phyloP scores from a whole-genome alignment of 2,329 filamentous ascomycete genomes.

The Berkeleyomyces rouxiae region DNA sequence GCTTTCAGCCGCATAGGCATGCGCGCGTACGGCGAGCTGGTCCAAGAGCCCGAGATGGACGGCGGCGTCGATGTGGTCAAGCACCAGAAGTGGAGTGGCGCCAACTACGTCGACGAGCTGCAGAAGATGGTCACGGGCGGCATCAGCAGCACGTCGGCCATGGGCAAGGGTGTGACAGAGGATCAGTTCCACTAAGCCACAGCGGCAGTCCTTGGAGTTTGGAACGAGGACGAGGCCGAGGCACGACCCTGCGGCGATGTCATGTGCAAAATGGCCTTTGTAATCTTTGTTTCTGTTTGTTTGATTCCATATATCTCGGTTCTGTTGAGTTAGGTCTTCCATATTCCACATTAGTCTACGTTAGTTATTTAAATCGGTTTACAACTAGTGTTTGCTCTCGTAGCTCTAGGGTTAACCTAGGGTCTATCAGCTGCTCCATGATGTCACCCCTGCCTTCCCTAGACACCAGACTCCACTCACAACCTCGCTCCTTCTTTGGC shows the following conservation, averaged over 20 bases:
- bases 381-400: not conserved
- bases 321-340: not conserved
- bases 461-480: not conserved
- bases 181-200: slow-evolving; percentile 67
- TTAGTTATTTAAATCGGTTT: not conserved
- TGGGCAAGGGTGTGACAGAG: slow-evolving; percentile 96
- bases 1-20: slow-evolving; percentile 73
- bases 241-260: not conserved
- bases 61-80: slow-evolving; percentile 83
- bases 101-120: slow-evolving; percentile 85
- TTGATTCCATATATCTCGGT: not conserved
- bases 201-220: not conserved
- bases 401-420: not conserved
- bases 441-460: slow-evolving; percentile 5
- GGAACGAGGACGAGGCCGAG: not conserved
- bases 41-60: slow-evolving; percentile 96
- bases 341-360: not conserved
- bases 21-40: slow-evolving; percentile 90
- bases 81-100: slow-evolving; percentile 97
- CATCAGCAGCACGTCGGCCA: slow-evolving; percentile 78
- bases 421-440: not conserved
- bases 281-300: not conserved
- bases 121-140: slow-evolving; percentile 95
- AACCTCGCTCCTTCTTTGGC: not conserved
- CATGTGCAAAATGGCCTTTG: not conserved